Base-by-base conservation (phyloP, 1,284 basidiomycete species). In the Chalciporus sp. region DNA sequence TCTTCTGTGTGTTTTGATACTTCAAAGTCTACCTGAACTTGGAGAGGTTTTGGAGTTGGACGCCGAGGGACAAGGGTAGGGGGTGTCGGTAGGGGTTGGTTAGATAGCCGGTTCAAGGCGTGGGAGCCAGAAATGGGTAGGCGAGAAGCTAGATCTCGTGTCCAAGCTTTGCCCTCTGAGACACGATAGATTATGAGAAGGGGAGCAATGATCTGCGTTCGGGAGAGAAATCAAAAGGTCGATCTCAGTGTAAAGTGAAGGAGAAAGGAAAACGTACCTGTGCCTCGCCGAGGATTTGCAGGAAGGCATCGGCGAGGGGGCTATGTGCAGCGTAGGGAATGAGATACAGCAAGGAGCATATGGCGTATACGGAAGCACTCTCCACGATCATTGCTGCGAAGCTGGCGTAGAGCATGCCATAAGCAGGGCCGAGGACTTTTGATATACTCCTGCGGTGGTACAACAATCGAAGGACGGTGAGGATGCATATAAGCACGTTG, bases 101-200 rank as follows among this genome's bases (percentile, higher is more conserved):
- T 17, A 14, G 65, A 57, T 12, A 52, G 1, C 33, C 53, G 56
- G 35, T 47, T 62, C 49, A 58, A 42, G 23, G n/a, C 47, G n/a
- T 58, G 44, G 14, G 63, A 52, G 33, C 3, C 27, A 0, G 55
- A 49, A 8, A 47, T 46, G 0, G 29, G 35, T 39, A 44, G 37
- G n/a, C 55, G 62, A 17, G 58, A 51, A 7, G 58, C 52, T 35
- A 56, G 35, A 1, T 68, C 58, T 16, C 8, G 53, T 7, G 58
- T 47, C 67, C 70, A 68, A 4, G 67, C 68, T 42, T 68, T 72
- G 17, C 67, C 69, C 45, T 70, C 66, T 2, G 67, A 58, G 19
- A 69, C 62, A 31, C 70, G 70, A 40, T 71, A 67, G 42, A 68
- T 68, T 42, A 69, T 69, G 27, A 69, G 66, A 31, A 72, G 64